Percentiles rank a stretch among this genome's conserved stretches.
These are phyloP conservation scores for Theileria annulata DNA, from an alignment of 169 alveolate genomes.

Conservation along the genomic window DNA sequence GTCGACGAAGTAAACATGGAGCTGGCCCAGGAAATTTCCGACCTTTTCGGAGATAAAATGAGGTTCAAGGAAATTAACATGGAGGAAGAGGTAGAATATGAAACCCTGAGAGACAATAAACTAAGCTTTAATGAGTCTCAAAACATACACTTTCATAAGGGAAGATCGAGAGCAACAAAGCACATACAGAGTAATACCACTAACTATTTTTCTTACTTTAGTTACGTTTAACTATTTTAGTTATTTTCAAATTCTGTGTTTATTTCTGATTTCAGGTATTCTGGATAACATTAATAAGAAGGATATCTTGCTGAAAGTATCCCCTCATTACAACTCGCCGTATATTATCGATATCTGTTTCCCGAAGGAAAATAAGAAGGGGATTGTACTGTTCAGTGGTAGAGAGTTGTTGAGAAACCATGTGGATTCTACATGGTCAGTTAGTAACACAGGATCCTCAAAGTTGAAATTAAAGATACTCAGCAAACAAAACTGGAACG, in stretches of 20 bases:
- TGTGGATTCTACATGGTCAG: slow-evolving; percentile 58
- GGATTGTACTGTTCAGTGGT: slow-evolving; percentile 60
- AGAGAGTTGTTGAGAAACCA: slow-evolving; percentile 60
- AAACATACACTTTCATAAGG: slow-evolving; percentile 66
- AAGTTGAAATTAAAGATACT: slow-evolving; percentile 48
- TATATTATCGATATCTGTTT: slow-evolving; percentile 61
- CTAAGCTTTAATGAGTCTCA: slow-evolving; percentile 55
- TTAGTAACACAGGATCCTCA: slow-evolving; percentile 58
- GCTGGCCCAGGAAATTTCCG: slow-evolving; percentile 36
- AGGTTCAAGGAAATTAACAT: slow-evolving; percentile 18
- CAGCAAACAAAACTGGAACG: slow-evolving; percentile 45
- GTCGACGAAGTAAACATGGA: slow-evolving; percentile 25
- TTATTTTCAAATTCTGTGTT: not conserved
- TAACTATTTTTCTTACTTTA: too few relatives aligned
- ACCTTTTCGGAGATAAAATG: slow-evolving; percentile 48
- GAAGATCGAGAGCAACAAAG: slow-evolving; percentile 57
- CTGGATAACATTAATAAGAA: slow-evolving; percentile 50
- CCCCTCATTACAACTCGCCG: slow-evolving; percentile 66
- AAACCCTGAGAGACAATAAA: slow-evolving; percentile 52
- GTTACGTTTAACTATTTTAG: not conserved
- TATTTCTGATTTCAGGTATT: slow-evolving; percentile 22
- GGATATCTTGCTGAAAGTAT: slow-evolving; percentile 52
- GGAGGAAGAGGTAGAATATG: slow-evolving; percentile 32
- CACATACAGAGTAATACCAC: slow-evolving; percentile 33
- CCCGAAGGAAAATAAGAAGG: slow-evolving; percentile 61